Conservation (phyloP, 306 rosid genomes). For the Calophaca sinica region DNA sequence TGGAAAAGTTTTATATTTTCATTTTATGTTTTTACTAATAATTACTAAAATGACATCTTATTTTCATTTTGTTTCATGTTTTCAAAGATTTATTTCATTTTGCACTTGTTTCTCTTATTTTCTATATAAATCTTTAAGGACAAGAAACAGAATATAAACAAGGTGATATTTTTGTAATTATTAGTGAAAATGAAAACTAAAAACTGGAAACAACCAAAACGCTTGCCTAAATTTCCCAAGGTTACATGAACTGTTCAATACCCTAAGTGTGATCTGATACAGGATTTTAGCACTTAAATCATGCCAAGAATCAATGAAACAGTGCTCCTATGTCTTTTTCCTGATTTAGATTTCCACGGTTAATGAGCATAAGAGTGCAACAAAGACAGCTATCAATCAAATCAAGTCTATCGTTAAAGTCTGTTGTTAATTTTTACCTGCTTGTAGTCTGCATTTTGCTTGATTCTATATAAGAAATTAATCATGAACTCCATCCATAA, state of each 20-base stretch:
- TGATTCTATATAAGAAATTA: slow-evolving; percentile 24
- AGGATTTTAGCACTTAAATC: background rate
- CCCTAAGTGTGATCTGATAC: background rate
- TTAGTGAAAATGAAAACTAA: background rate
- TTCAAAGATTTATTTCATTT: background rate
- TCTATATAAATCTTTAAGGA: background rate
- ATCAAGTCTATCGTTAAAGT: background rate
- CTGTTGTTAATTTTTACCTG: slow-evolving; percentile 15
- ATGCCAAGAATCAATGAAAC: slow-evolving; percentile 19
- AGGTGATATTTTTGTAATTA: background rate
- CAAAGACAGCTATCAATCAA: background rate
- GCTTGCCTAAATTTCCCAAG: slow-evolving; percentile 7
- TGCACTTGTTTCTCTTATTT: slow-evolving; percentile 4
- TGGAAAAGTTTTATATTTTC: background rate
- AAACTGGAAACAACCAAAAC: background rate
- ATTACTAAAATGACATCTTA: background rate
- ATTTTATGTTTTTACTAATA: background rate
- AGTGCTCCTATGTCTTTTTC: background rate
- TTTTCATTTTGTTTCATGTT: background rate
- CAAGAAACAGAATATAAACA: background rate
- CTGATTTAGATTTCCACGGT: background rate
- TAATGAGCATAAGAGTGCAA: slow-evolving; percentile 20
- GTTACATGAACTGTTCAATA: slow-evolving; percentile 23
- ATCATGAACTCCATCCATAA: slow-evolving; percentile 24
- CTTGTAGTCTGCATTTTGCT: slow-evolving; percentile 28